Conservation (phyloP, 306 rosid species). For the Acacia melanoxylon region DNA sequence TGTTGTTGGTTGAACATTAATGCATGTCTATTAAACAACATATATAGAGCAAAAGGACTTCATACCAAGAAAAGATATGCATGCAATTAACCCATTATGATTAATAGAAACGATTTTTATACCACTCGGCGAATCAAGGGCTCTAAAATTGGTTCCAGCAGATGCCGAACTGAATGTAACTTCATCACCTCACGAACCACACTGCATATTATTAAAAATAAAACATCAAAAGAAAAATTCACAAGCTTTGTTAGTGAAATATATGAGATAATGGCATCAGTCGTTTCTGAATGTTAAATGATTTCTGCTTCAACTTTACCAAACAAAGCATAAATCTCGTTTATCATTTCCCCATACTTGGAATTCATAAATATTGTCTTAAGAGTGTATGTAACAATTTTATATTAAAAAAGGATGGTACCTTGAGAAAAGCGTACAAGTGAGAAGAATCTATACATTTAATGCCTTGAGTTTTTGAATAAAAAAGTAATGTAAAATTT, state of each 20-base stretch:
- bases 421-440: neutral
- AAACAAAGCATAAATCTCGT: neutral
- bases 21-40: conserved; percentile 21
- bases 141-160: conserved; percentile 76
- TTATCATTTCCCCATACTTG: neutral
- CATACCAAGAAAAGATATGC: conserved; percentile 19
- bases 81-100: neutral
- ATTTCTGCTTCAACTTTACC: neutral
- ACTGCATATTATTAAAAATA: conserved; percentile 41
- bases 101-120: conserved; percentile 33
- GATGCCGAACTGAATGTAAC: conserved; percentile 56
- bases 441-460: neutral
- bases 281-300: neutral
- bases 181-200: conserved; percentile 74
- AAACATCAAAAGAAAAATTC: conserved; percentile 15
- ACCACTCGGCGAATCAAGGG: conserved; percentile 94
- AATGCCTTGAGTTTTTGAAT: neutral
- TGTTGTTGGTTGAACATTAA: neutral
- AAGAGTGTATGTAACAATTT: neutral
- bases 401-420: neutral
- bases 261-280: neutral
- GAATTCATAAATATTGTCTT: neutral
- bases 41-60: neutral
- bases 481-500: too few species aligned
- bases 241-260: neutral